Evolutionary conservation across 495 filamentous ascomycete genomes (phyloP).

Genomic region (Aspergillus saccharolyticus): DNA sequence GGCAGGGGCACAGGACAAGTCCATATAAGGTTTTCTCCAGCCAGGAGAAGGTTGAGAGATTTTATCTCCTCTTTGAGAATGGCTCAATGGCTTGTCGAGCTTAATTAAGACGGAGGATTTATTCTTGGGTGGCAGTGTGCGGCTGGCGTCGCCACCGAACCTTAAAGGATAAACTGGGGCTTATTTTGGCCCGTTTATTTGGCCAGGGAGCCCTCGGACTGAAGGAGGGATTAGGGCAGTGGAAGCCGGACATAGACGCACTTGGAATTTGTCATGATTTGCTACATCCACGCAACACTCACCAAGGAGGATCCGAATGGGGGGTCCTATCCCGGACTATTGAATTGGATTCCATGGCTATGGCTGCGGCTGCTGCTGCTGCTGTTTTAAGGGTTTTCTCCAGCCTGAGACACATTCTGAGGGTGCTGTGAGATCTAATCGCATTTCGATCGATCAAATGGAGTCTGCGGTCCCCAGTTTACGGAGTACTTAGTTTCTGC

Average conservation of each 20-base stretch:
- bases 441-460: background rate
- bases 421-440: too few species aligned
- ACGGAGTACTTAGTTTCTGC: background rate
- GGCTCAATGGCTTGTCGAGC: background rate
- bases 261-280: background rate
- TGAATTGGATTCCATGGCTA: background rate
- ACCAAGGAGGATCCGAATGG: background rate
- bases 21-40: slow-evolving; percentile 1
- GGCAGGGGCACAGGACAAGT: background rate
- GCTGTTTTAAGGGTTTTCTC: too few species aligned
- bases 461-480: background rate
- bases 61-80: background rate
- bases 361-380: too few species aligned
- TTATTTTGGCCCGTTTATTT: too few species aligned
- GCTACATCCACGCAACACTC: background rate
- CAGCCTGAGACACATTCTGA: background rate
- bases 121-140: background rate
- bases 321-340: background rate
- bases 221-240: background rate
- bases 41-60: background rate
- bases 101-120: too few species aligned
- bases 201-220: too few species aligned
- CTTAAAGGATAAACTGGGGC: background rate
- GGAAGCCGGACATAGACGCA: too few species aligned
- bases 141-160: slow-evolving; percentile 3